Percentiles rank a stretch among this genome's conserved stretches.
phyloP scores from a whole-genome alignment of 2,329 filamentous ascomycete species.

The Arachnopeziza araneosa region DNA sequence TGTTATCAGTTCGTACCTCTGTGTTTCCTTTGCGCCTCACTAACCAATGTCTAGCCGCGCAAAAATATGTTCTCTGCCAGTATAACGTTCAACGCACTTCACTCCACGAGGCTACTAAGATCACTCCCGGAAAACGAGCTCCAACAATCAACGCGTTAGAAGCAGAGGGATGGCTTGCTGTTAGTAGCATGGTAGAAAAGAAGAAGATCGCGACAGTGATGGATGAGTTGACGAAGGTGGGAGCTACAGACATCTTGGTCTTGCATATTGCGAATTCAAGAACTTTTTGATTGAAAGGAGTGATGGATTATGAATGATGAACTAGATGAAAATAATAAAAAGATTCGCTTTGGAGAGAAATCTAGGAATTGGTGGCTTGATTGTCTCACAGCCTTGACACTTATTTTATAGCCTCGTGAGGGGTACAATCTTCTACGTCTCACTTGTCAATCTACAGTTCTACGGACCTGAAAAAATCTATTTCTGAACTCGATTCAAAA shows the following conservation, averaged over 20 bases:
- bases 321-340: not conserved
- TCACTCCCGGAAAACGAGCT: constrained; percentile 91
- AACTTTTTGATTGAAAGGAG: constrained; percentile 11
- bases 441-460: too few species aligned
- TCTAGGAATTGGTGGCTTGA: too few species aligned
- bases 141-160: constrained; percentile 88
- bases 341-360: too few species aligned
- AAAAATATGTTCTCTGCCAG: constrained; percentile 90
- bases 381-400: too few species aligned
- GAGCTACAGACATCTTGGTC: constrained; percentile 32
- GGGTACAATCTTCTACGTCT: too few species aligned
- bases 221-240: constrained; percentile 30
- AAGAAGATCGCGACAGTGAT: constrained; percentile 32
- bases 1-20: constrained; percentile 65
- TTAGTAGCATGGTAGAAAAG: constrained; percentile 29
- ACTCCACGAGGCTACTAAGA: constrained; percentile 61
- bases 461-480: too few species aligned
- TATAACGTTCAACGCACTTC: constrained; percentile 80
- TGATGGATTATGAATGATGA: not conserved
- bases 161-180: constrained; percentile 49
- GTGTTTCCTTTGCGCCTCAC: not conserved
- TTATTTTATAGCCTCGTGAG: too few species aligned
- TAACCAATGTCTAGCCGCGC: constrained; percentile 53
- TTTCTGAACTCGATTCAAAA: too few species aligned
- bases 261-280: constrained; percentile 31